Evolutionary conservation across 2,329 filamentous ascomycete species (phyloP).

Genomic region (Pyrenophora teres): DNA sequence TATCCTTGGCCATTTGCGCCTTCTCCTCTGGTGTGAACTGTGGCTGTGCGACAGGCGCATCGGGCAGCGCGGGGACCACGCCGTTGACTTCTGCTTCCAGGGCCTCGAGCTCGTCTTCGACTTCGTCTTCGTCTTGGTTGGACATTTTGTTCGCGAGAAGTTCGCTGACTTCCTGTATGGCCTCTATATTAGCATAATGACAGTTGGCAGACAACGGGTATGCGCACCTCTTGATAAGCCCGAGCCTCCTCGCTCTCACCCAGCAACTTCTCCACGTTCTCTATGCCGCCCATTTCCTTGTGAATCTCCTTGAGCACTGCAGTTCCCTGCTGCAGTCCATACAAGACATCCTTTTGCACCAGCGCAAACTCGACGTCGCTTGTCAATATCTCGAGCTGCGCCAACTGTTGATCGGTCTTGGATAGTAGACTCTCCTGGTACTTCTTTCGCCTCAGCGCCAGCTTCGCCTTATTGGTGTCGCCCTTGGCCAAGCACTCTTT

Average conservation of each 20-base stretch:
- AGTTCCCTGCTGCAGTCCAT: conserved; percentile 89
- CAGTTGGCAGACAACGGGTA: neutral
- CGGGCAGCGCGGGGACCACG: conserved; percentile 42
- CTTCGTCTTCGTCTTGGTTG: conserved; percentile 95
- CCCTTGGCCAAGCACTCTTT: conserved; percentile 78
- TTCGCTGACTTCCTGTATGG: conserved; percentile 79
- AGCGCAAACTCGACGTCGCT: conserved; percentile 91
- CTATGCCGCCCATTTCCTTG: conserved; percentile 92
- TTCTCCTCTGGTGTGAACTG: conserved; percentile 38
- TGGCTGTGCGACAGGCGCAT: conserved; percentile 44
- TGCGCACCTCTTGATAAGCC: conserved; percentile 81
- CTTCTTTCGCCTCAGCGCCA: conserved; percentile 92
- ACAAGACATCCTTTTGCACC: conserved; percentile 95
- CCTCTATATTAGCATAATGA: conserved; percentile 5
- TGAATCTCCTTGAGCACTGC: conserved; percentile 89
- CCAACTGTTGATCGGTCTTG: conserved; percentile 92
- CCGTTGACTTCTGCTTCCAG: conserved; percentile 69
- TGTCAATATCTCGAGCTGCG: conserved; percentile 86
- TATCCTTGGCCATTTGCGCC: conserved; percentile 38
- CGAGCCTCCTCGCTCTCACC: conserved; percentile 88
- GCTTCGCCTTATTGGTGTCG: conserved; percentile 79
- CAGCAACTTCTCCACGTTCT: conserved; percentile 93
- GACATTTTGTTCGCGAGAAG: conserved; percentile 88
- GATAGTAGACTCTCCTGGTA: conserved; percentile 89
- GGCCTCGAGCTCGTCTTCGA: conserved; percentile 89